Conservation (phyloP, 1,284 basidiomycete species). For the Macrocystidia cucumis region DNA sequence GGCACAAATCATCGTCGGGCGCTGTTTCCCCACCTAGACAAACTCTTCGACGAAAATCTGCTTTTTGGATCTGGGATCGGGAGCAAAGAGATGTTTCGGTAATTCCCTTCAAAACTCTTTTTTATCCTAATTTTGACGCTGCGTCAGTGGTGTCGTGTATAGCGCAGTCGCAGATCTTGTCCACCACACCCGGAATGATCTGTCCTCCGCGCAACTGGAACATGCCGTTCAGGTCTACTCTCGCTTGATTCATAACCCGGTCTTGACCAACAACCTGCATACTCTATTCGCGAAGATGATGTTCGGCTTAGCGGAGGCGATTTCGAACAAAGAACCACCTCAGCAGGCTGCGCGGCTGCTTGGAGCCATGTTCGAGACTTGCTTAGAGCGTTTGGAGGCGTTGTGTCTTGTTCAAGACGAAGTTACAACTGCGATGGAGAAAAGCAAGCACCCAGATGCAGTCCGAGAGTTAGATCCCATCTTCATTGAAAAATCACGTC, state of each 20-base stretch:
- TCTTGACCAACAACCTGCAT: constrained; percentile 78
- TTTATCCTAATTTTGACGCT: constrained; percentile 5
- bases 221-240: constrained; percentile 85
- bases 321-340: constrained; percentile 67
- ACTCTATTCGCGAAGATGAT: constrained; percentile 93
- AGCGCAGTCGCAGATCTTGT: constrained; percentile 91
- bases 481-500: constrained; percentile 74
- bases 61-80: constrained; percentile 79
- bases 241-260: constrained; percentile 86
- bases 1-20: constrained; percentile 76
- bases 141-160: constrained; percentile 72
- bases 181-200: constrained; percentile 85
- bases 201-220: constrained; percentile 73
- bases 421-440: constrained; percentile 39
- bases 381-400: constrained; percentile 82
- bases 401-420: constrained; percentile 66
- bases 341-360: constrained; percentile 65
- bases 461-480: constrained; percentile 35
- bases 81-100: constrained; percentile 82
- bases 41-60: constrained; percentile 89
- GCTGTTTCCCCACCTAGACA: constrained; percentile 83
- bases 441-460: constrained; percentile 38
- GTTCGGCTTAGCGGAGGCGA: constrained; percentile 83
- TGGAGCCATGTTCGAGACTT: constrained; percentile 75
- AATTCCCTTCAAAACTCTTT: constrained; percentile 12